These are phyloP conservation scores for Brassica nigra DNA, from an alignment of 345 rosid genomes.

Conservation along the genomic window DNA sequence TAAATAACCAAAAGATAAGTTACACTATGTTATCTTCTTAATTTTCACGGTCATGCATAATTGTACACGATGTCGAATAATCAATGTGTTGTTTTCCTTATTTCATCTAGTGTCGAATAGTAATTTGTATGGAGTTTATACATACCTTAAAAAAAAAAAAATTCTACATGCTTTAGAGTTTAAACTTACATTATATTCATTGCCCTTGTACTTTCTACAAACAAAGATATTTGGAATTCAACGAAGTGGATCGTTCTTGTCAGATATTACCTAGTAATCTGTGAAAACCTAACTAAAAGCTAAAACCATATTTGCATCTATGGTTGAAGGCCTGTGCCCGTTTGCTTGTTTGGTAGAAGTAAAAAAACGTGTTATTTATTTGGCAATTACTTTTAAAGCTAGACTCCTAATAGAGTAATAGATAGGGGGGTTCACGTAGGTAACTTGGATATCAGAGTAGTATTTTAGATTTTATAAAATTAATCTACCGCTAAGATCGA, in stretches of 20 bases:
- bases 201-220: not conserved
- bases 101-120: not conserved
- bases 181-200: not conserved
- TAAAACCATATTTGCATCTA: not conserved
- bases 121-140: not conserved
- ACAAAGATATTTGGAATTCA: not conserved
- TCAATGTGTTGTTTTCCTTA: not conserved
- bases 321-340: not conserved
- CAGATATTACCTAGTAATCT: not conserved
- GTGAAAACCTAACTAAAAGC: not conserved
- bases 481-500: slow-evolving; percentile 12
- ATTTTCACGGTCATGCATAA: not conserved
- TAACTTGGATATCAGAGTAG: not conserved
- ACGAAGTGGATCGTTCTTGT: slow-evolving; percentile 14
- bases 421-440: not conserved
- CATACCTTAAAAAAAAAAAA: not conserved
- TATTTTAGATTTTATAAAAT: not conserved
- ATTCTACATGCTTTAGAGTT: not conserved
- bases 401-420: not conserved
- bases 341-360: not conserved
- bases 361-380: not conserved
- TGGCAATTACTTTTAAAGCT: not conserved
- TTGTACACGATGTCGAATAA: not conserved
- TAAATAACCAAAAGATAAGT: not conserved
- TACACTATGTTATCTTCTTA: not conserved